Conservation (phyloP, 257 asterid genomes). For the Solanum dulcamara region DNA sequence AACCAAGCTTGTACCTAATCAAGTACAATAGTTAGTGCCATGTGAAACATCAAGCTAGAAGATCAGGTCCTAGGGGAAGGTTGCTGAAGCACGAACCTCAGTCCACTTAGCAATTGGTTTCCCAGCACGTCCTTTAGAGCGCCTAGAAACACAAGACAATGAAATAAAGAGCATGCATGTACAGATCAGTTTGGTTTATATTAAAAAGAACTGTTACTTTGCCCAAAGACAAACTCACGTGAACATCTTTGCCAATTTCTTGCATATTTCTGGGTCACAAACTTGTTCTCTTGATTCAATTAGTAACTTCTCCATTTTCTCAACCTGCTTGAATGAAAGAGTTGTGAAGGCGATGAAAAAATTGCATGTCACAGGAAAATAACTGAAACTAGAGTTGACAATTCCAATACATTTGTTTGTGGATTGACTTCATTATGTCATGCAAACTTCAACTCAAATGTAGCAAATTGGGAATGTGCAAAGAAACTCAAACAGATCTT, state of each 20-base stretch:
- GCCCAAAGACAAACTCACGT: constrained; percentile 29
- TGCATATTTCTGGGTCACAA: constrained; percentile 36
- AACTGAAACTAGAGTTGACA: not conserved
- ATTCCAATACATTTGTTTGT: not conserved
- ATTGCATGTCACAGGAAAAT: not conserved
- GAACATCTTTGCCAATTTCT: constrained; percentile 55
- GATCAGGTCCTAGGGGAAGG: not conserved
- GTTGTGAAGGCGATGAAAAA: not conserved
- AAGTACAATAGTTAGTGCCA: not conserved
- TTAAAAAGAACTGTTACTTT: not conserved
- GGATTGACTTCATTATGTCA: not conserved
- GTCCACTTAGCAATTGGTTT: constrained; percentile 70
- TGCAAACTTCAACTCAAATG: not conserved
- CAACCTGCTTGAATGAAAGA: constrained; percentile 24
- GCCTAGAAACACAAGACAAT: constrained; percentile 31
- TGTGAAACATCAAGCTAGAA: not conserved
- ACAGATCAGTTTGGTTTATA: not conserved
- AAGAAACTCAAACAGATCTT: not conserved
- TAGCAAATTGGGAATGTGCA: not conserved
- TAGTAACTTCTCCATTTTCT: constrained; percentile 46
- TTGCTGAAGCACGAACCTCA: constrained; percentile 38
- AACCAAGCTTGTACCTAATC: constrained; percentile 66
- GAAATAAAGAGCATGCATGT: not conserved
- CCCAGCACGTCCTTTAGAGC: constrained; percentile 78
- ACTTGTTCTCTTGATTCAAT: constrained; percentile 20